Evolutionary conservation across 2,329 filamentous ascomycete species (phyloP).

Genomic region (Byssothecium circinans): DNA sequence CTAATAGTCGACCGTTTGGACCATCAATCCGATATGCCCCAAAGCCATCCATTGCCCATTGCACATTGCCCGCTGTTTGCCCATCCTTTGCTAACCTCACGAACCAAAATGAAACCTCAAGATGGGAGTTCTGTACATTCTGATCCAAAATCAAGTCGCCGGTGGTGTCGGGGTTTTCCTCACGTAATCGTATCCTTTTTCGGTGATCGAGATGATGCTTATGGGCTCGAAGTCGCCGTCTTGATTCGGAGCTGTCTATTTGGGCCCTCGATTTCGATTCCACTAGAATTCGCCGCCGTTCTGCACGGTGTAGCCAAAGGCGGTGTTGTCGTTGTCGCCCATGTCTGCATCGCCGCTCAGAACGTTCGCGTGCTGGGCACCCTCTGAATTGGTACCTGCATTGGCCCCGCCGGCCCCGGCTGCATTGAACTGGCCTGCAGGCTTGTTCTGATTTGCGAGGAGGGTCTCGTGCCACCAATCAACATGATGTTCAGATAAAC

Average conservation of each 20-base stretch:
- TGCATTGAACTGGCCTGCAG: constrained; percentile 45
- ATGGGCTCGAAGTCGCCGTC: constrained; percentile 7
- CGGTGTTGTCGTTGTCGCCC: constrained; percentile 45
- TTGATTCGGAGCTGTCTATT: constrained; percentile 7
- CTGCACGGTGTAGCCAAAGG: constrained; percentile 47
- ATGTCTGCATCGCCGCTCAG: constrained; percentile 49
- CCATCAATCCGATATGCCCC: neutral
- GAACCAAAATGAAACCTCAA: neutral
- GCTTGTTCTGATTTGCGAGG: constrained; percentile 66
- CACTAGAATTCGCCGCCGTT: constrained; percentile 44
- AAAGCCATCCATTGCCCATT: no score
- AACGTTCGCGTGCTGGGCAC: constrained; percentile 46
- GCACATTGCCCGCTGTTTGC: neutral
- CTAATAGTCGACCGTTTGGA: neutral
- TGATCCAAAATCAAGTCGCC: constrained; percentile 13
- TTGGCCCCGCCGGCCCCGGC: constrained; percentile 27
- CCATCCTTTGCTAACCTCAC: constrained; percentile 2
- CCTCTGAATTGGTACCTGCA: constrained; percentile 38
- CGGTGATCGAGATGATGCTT: constrained; percentile 22
- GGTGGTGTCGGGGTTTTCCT: neutral
- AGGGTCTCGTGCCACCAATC: constrained; percentile 69
- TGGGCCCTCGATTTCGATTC: constrained; percentile 23
- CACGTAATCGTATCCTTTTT: constrained; percentile 24
- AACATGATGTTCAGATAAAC: constrained; percentile 54
- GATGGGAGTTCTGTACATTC: constrained; percentile 19